Evolutionary conservation across 768 basidiomycete genomes (phyloP).

Genomic region (Mycena indigotica): DNA sequence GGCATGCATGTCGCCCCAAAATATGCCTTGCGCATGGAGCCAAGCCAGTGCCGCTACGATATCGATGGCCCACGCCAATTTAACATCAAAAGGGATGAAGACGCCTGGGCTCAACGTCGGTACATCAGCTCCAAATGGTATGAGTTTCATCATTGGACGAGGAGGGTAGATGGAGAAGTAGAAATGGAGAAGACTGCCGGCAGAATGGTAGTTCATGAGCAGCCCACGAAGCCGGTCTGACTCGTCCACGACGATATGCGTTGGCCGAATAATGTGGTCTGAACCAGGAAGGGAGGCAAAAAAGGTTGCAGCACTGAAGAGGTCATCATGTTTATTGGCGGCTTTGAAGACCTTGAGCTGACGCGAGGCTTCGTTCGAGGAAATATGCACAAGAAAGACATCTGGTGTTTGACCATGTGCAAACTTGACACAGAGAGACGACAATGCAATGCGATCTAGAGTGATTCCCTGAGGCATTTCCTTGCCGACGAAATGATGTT

Average conservation of each 20-base stretch:
- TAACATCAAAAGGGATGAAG: slow-evolving; percentile 1
- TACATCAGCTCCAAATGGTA: background rate
- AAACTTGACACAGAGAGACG: background rate
- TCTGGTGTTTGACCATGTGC: background rate
- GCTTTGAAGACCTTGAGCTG: background rate
- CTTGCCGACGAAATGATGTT: background rate
- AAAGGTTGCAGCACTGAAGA: background rate
- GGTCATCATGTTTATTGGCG: background rate
- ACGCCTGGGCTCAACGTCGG: background rate
- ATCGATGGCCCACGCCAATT: slow-evolving; percentile 9
- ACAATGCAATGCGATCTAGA: background rate
- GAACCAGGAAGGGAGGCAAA: background rate
- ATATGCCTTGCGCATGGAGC: slow-evolving; percentile 6
- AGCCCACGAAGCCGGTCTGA: background rate
- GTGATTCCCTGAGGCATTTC: background rate
- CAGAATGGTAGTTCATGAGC: background rate
- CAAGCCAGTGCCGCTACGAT: slow-evolving; percentile 9
- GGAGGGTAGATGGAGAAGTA: background rate
- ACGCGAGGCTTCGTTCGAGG: background rate
- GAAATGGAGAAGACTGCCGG: background rate
- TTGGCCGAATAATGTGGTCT: background rate
- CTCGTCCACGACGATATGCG: background rate
- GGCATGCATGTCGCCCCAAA: slow-evolving; percentile 14
- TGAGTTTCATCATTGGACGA: background rate
- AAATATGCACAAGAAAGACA: background rate